Base-by-base conservation (phyloP, 768 basidiomycete species). In the Leccinum subtestaceum region DNA sequence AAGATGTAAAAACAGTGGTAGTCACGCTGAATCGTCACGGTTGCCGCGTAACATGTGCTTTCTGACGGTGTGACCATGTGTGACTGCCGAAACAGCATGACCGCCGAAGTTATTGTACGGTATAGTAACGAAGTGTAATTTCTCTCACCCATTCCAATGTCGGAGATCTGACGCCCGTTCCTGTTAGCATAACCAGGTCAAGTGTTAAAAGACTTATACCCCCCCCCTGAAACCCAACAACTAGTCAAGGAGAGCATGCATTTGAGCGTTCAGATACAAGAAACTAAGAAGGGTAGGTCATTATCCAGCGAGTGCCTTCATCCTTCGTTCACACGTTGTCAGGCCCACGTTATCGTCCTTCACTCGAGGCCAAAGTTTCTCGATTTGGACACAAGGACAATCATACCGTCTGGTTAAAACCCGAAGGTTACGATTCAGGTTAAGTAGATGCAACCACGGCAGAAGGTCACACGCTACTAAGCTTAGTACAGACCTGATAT, bases 301-400 rank as follows among this genome's bases (percentile, higher is more conserved):
- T n/a, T 13, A 48, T 38, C 55, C 3, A 21, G 23, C 11, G n/a
- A 2, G 25, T 40, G 17, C 36, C 4, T 21, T 53, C 17, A 11
- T 47, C 27, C 2, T 46, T 36, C 47, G 17, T 60, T 49, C 27
- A 50, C 25, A n/a, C 1, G 10, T 49, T 19, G 17, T 13, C 56
- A 93, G 92, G 93, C 2, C 94, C 94, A 4, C 83, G 94, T 19
- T 96, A 96, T 71, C 95, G 94, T 62, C 94, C 94, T 6, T 93
- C 91, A 0, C 79, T 96, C 1, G 94, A 96, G 71, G 84, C 90
- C 10, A 96, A 96, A 70, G 84, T 96, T 11, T 77, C 85, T 40
- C 83, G 92, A 12, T 95, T 95, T 69, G 81, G 81, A 3, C 74
- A 89, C 60, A 93, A 89, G 71, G 73, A 77, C 6, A 74, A 75